Conservation (phyloP, 2,329 filamentous ascomycete genomes). For the Leptographium wingfieldii region DNA sequence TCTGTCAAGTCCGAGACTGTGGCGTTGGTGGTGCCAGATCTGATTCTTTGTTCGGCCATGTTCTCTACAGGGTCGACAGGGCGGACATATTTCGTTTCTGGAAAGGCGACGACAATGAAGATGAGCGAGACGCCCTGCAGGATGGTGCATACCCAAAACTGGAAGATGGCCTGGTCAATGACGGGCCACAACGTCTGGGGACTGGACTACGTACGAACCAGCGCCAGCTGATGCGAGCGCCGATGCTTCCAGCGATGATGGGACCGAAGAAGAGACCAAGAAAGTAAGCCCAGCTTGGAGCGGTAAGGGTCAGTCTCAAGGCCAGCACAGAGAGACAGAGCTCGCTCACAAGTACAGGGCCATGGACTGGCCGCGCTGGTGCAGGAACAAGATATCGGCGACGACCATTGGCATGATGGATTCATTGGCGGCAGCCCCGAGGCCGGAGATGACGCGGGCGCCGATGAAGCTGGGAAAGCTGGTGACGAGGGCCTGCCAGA, state of each 20-base stretch:
- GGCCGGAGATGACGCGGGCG: conserved; percentile 45
- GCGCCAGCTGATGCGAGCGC: conserved; percentile 33
- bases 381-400: conserved; percentile 42
- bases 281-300: conserved; percentile 22
- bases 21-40: neutral
- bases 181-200: neutral
- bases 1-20: neutral
- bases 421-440: conserved; percentile 49
- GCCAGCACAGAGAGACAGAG: neutral
- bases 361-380: conserved; percentile 40
- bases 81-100: conserved; percentile 44
- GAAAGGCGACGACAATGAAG: conserved; percentile 38
- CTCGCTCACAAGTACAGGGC: conserved; percentile 22
- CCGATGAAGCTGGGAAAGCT: conserved; percentile 51
- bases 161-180: neutral
- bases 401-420: conserved; percentile 49
- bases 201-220: conserved; percentile 20
- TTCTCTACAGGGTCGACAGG: neutral
- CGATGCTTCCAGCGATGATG: conserved; percentile 32
- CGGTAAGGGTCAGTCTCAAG: too few species aligned
- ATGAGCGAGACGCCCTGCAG: conserved; percentile 35
- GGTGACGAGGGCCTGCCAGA: conserved; percentile 41
- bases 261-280: conserved; percentile 30
- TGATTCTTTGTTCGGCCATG: neutral
- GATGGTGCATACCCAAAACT: conserved; percentile 34